Evolutionary conservation across 768 basidiomycete genomes (phyloP).

Genomic region (Paxillus ammoniavirescens): DNA sequence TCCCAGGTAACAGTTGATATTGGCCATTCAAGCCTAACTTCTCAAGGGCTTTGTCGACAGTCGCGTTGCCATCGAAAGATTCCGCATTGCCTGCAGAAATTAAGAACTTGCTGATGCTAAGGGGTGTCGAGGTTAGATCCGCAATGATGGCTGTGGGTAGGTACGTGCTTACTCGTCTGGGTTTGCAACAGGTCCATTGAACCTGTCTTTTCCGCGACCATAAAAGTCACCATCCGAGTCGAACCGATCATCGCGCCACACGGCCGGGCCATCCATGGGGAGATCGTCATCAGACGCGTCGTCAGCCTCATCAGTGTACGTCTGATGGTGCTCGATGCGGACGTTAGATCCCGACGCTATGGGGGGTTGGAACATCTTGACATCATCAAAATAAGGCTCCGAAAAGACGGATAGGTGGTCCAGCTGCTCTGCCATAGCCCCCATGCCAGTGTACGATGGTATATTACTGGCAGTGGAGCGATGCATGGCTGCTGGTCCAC

Average conservation of each 20-base stretch:
- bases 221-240: conserved; percentile 48
- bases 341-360: conserved; percentile 21
- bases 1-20: conserved; percentile 51
- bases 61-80: conserved; percentile 57
- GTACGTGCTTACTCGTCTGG: conserved; percentile 48
- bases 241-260: conserved; percentile 23
- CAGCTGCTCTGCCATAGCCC: background rate
- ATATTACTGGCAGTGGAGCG: background rate
- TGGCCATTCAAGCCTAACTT: conserved; percentile 51
- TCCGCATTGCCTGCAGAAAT: conserved; percentile 55
- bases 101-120: conserved; percentile 51
- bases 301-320: background rate
- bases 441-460: background rate
- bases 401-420: background rate
- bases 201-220: conserved; percentile 45
- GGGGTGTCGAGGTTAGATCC: background rate
- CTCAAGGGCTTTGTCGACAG: conserved; percentile 54
- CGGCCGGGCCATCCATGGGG: background rate
- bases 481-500: too few species aligned
- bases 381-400: background rate
- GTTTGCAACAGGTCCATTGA: conserved; percentile 43
- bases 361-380: background rate
- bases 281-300: background rate
- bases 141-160: background rate
- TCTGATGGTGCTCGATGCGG: background rate